Evolutionary conservation across 2,329 filamentous ascomycete genomes (phyloP).

Genomic region (Penicillium palitans): DNA sequence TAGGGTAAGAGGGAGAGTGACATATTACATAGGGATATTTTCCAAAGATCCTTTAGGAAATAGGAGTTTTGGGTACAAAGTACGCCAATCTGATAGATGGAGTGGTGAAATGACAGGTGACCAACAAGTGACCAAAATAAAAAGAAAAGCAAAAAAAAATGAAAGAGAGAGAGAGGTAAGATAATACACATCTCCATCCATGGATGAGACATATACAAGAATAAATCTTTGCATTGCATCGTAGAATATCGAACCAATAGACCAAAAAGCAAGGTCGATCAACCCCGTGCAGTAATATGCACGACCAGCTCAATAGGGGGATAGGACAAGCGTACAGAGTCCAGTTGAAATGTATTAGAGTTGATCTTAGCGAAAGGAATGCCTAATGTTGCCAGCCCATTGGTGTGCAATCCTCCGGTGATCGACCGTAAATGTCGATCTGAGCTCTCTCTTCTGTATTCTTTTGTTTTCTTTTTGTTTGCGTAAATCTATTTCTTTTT

Average conservation of each 20-base stretch:
- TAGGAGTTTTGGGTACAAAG: not conserved
- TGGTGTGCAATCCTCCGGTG: constrained; percentile 34
- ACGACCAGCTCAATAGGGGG: not conserved
- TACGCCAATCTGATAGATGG: not conserved
- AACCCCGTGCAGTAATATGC: not conserved
- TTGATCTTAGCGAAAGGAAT: constrained; percentile 24
- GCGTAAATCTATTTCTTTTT: not conserved
- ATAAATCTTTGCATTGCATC: constrained; percentile 7
- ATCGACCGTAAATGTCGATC: constrained; percentile 37
- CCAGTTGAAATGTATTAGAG: constrained; percentile 18
- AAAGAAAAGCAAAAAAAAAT: not conserved
- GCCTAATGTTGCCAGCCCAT: constrained; percentile 30
- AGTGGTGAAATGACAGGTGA: not conserved
- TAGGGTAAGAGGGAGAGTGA: not conserved
- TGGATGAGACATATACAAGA: not conserved
- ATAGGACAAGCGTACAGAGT: not conserved
- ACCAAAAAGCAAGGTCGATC: not conserved
- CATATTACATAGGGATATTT: not conserved
- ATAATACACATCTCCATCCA: not conserved
- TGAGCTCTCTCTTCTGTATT: constrained; percentile 8
- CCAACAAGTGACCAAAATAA: no score
- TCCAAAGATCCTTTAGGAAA: not conserved
- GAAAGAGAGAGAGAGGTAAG: not conserved
- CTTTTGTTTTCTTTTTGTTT: not conserved
- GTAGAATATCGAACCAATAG: constrained; percentile 36